Evolutionary conservation across 768 basidiomycete species (phyloP).

Genomic region (Xerocomus spinulosus): DNA sequence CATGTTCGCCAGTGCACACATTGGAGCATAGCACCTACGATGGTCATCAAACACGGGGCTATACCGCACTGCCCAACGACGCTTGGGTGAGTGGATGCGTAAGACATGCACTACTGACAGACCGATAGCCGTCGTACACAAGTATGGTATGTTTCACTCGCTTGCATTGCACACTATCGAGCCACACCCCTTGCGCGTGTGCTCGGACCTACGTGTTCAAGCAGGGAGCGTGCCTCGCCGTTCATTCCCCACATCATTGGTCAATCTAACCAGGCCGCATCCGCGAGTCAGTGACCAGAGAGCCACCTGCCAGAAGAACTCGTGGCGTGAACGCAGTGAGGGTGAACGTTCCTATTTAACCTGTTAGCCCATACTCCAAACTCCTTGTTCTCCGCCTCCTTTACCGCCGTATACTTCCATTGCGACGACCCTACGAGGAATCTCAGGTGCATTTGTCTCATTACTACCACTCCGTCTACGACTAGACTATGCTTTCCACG

Average conservation of each 20-base stretch:
- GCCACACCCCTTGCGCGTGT: slow-evolving; percentile 28
- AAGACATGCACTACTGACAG: slow-evolving; percentile 8
- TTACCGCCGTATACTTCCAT: slow-evolving; percentile 32
- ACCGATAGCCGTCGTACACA: slow-evolving; percentile 6
- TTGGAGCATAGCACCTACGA: too few relatives aligned
- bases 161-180: slow-evolving; percentile 10
- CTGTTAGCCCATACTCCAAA: slow-evolving; percentile 32
- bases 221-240: slow-evolving; percentile 24
- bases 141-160: slow-evolving; percentile 4
- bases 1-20: slow-evolving; percentile 18
- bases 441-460: slow-evolving; percentile 30
- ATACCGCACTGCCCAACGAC: slow-evolving; percentile 10
- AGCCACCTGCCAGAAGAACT: slow-evolving; percentile 26
- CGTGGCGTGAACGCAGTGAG: slow-evolving; percentile 42
- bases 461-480: slow-evolving; percentile 42
- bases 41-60: slow-evolving; percentile 8
- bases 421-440: slow-evolving; percentile 27
- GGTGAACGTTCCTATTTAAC: slow-evolving; percentile 36
- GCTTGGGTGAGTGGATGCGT: slow-evolving; percentile 15
- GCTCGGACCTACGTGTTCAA: slow-evolving; percentile 20
- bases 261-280: slow-evolving; percentile 27
- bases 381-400: slow-evolving; percentile 36
- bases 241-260: slow-evolving; percentile 23
- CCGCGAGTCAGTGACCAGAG: slow-evolving; percentile 29
- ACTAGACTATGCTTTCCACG: slow-evolving; percentile 47